phyloP scores from a whole-genome alignment of 2,329 filamentous ascomycete genomes.

The Samsoniella hepiali region DNA sequence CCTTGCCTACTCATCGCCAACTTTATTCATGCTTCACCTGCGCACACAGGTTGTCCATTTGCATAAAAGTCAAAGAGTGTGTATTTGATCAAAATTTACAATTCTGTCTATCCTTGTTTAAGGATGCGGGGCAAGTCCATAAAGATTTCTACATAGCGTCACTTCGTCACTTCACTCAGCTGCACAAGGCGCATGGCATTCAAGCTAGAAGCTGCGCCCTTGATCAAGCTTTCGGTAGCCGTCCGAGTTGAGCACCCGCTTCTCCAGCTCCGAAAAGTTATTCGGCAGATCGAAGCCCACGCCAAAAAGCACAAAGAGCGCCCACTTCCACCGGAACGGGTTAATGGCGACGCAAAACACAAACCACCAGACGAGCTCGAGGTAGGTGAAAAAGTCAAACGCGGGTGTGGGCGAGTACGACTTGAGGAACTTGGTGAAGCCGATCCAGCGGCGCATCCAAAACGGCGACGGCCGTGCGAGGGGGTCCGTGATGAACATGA shows the following conservation, averaged over 20 bases:
- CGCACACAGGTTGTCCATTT: no score
- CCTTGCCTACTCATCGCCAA: no score
- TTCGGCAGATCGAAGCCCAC: slow-evolving; percentile 64
- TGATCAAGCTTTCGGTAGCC: slow-evolving; percentile 31
- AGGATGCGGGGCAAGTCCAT: no score
- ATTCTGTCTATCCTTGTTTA: no score
- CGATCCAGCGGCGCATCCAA: slow-evolving; percentile 84
- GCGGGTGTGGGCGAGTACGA: slow-evolving; percentile 65
- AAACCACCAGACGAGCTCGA: slow-evolving; percentile 84
- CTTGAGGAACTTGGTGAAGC: slow-evolving; percentile 75
- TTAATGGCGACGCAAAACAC: slow-evolving; percentile 74
- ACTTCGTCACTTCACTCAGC: no score
- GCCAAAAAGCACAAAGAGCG: slow-evolving; percentile 75
- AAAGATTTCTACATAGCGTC: no score
- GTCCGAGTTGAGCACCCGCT: slow-evolving; percentile 53
- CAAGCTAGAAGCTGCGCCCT: slow-evolving; percentile 23
- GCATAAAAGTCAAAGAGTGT: no score
- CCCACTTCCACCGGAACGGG: slow-evolving; percentile 90
- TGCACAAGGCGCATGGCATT: no score
- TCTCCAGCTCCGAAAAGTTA: slow-evolving; percentile 64
- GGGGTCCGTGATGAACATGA: slow-evolving; percentile 83
- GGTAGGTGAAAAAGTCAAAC: slow-evolving; percentile 88
- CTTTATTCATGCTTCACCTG: no score
- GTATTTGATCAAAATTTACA: no score
- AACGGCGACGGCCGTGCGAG: slow-evolving; percentile 66